Evolutionary conservation across 2,329 filamentous ascomycete genomes (phyloP), one percentile per base, ranked within the genome.

Genomic region (Venturia aucupariae): DNA sequence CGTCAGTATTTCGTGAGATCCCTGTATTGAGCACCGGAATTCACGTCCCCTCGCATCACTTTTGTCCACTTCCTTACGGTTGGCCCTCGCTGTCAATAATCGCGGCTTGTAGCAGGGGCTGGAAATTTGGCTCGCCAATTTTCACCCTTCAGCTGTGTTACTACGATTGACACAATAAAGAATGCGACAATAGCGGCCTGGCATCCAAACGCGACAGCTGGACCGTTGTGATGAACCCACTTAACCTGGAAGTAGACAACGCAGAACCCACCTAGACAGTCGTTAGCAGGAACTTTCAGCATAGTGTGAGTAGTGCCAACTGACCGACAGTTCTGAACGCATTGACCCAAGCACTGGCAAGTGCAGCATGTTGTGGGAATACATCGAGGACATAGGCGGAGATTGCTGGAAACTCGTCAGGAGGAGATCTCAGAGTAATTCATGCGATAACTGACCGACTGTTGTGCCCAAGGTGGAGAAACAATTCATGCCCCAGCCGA

Each of bases 401-500:
- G 44, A 75, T 70, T 7, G 73, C 71, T 35, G 32, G 32, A 35
- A 4, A 35, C 10, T 35, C 32, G 10, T 35, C 10, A 35, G 32
- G 4, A 35, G 10, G 32, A 4, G 32, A 35, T 35, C 10, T n/a
- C 10, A 35, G 10, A 4, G 32, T 10, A 35, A 10, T 35, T 4
- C 10, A 35, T 4, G 32, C 32, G 32, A 35, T 10, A 35, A 35
- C 32, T 35, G 32, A 35, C 32, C 32, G 3, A 71, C 71, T 39
- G 70, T 74, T 4, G 70, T 71, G 24, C 71, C 66, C 65, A 74
- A 70, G 3, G 72, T 71, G 0, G 71, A 71, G 66, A 75, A 73
- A n/a, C 70, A 70, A 60, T 71, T 72, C 68, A 75, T 70, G 11
- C 68, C 72, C 74, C 74, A 75, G 3, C 71, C 74, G 61, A 75